A percentile compares a stretch with the other conserved stretches of the same genome.
These are phyloP conservation scores for Dactylella cylindrospora DNA, from an alignment of 2,329 filamentous ascomycete genomes.

Conservation along the genomic window DNA sequence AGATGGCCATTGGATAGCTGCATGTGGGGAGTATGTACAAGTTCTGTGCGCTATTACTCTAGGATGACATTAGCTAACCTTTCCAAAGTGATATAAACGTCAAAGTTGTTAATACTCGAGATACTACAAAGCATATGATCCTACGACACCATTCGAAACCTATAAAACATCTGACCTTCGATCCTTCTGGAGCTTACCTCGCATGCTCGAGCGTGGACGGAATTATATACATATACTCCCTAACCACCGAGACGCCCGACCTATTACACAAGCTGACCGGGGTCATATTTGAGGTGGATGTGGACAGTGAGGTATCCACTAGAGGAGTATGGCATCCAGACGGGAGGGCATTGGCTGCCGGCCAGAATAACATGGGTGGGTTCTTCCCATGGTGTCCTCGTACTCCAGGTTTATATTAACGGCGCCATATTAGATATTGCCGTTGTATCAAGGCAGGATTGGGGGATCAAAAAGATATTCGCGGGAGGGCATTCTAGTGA, in stretches of 20 bases:
- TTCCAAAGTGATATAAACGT: slow-evolving; percentile 72
- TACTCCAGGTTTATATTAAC: background rate
- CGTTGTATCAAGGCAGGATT: slow-evolving; percentile 83
- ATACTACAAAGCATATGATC: slow-evolving; percentile 73
- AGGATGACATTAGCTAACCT: slow-evolving; percentile 34
- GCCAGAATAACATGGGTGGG: slow-evolving; percentile 69
- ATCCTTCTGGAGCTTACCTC: slow-evolving; percentile 73
- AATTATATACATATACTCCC: slow-evolving; percentile 82
- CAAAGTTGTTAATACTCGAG: slow-evolving; percentile 79
- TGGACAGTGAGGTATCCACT: slow-evolving; percentile 73
- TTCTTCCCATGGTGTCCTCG: slow-evolving; percentile 4
- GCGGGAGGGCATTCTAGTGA: slow-evolving; percentile 76
- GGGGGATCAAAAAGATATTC: slow-evolving; percentile 82
- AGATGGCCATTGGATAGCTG: slow-evolving; percentile 83
- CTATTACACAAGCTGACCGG: slow-evolving; percentile 82
- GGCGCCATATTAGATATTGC: slow-evolving; percentile 64
- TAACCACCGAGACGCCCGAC: slow-evolving; percentile 75
- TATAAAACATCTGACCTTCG: slow-evolving; percentile 90
- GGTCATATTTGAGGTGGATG: slow-evolving; percentile 71
- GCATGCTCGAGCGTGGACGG: slow-evolving; percentile 87
- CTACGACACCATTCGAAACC: slow-evolving; percentile 80
- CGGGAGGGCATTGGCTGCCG: slow-evolving; percentile 80
- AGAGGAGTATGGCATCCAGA: slow-evolving; percentile 89
- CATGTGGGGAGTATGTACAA: slow-evolving; percentile 82
- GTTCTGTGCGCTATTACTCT: background rate